phyloP scores from a whole-genome alignment of 176 grass and related monocot species.

The Oryza glaberrima region DNA sequence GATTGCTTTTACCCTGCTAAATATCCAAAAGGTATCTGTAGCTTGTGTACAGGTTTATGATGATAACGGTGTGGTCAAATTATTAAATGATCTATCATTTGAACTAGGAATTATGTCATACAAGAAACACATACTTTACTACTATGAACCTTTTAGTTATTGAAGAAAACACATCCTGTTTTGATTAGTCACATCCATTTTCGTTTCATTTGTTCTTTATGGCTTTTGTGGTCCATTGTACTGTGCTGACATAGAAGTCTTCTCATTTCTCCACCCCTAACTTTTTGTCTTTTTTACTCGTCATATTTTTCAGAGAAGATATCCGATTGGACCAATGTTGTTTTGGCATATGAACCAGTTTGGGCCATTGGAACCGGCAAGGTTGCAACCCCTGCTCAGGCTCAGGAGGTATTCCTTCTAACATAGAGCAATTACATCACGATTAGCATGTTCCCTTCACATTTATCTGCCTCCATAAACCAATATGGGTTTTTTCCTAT shows the following conservation, averaged over 20 bases:
- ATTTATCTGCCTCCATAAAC: constrained; percentile 10
- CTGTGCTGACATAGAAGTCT: not conserved
- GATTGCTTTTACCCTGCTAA: not conserved
- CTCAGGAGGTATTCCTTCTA: constrained; percentile 66
- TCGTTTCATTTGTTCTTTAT: not conserved
- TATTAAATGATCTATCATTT: constrained; percentile 3
- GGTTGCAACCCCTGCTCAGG: constrained; percentile 82
- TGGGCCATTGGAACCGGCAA: constrained; percentile 96
- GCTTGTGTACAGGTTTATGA: not conserved
- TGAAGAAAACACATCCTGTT: not conserved
- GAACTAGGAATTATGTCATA: not conserved
- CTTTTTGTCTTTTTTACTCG: not conserved
- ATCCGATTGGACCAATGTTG: constrained; percentile 74
- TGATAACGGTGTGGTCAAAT: not conserved
- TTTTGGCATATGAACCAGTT: constrained; percentile 91
- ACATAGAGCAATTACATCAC: not conserved
- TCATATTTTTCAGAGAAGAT: constrained; percentile 61
- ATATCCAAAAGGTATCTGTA: constrained; percentile 12
- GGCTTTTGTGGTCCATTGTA: not conserved
- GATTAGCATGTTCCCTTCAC: not conserved
- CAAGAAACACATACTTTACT: not conserved
- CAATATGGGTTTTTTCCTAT: not conserved
- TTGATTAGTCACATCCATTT: not conserved
- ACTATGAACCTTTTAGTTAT: not conserved
- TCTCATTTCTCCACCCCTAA: constrained; percentile 7